phyloP scores from a whole-genome alignment of 139 green algal species.

The Chlamydomonas sphaeroides region DNA sequence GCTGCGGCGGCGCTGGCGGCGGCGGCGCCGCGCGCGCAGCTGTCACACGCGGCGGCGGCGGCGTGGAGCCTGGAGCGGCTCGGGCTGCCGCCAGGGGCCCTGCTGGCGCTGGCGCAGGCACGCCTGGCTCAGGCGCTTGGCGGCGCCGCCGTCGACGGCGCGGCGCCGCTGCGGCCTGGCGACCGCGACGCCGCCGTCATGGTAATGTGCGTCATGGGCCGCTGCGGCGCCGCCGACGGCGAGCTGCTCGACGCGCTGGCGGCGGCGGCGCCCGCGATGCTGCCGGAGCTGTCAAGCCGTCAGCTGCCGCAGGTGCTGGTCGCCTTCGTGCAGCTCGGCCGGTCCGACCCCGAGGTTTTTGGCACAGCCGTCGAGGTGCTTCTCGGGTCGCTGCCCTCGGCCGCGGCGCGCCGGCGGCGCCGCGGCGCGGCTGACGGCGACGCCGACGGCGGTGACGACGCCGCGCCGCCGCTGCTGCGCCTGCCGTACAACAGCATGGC shows the following conservation, averaged over 20 bases:
- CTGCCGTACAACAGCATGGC: constrained; percentile 23
- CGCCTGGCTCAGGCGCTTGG: background rate
- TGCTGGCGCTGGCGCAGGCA: background rate
- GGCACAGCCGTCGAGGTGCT: constrained; percentile 6
- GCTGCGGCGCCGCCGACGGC: background rate
- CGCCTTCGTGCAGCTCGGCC: constrained; percentile 14
- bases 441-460: background rate
- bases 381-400: background rate
- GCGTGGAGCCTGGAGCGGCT: constrained; percentile 25
- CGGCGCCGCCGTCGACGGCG: background rate
- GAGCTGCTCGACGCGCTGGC: constrained; percentile 4
- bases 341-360: background rate
- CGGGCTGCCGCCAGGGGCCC: background rate
- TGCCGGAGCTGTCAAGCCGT: background rate
- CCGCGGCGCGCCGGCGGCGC: background rate
- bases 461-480: background rate
- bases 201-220: constrained; percentile 11
- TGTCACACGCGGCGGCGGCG: constrained; percentile 5
- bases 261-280: background rate
- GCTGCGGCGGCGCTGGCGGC: constrained; percentile 1
- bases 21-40: background rate
- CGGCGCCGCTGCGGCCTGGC: background rate
- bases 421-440: background rate
- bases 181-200: constrained; percentile 19
- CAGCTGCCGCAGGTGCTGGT: constrained; percentile 23